Evolutionary conservation across 108 stramenopile genomes (phyloP), one percentile per base, ranked within the genome.

Genomic region (Cyclotella atomus): DNA sequence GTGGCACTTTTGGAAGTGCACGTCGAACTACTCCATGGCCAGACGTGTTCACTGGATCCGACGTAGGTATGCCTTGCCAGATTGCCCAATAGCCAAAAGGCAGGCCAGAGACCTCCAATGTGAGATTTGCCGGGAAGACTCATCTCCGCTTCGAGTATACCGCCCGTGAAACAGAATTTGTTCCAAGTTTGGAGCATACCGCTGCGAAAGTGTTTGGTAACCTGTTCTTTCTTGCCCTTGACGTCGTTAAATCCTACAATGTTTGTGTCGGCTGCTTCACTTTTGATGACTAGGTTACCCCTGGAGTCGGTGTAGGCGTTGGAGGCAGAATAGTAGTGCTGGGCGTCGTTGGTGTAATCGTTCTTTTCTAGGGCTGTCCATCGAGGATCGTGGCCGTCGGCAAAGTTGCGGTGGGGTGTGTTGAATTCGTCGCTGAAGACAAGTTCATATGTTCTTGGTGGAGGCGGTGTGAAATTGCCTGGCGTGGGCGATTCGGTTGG

Each of bases 161-260:
- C 98, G 17, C 98, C 98, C 0, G 97, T 96, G 71, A 98, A 98
- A 75, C 98, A 99, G 76, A 99, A 99, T 65, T 99, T 99, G 76
- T 99, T 95, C 98, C 98, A 99, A 8, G 83, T 73, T 70, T 97
- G 97, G 33, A 99, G 8, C 97, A 99, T 98, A 36, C 92, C 99
- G 46, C 90, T 91, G 34, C 67, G 63, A 73, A 97, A 97, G 68
- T 96, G 85, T 68, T 97, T 98, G 16, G 82, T 85, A 21, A 88
- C 82, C 0, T 70, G 53, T 24, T 79, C 78, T 55, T 91, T 92
- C 71, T 87, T 83, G 38, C 65, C 33, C 46, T 72, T 84, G 3
- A 85, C 47, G 54, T 97, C 94, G 71, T 97, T 84, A 73, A 87
- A 97, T 35, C 96, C 96, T 28, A 91, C 59, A 46, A 97, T 83